These are phyloP conservation scores for Peltaster fructicola DNA, from an alignment of 2,329 filamentous ascomycete species.

Conservation along the genomic window DNA sequence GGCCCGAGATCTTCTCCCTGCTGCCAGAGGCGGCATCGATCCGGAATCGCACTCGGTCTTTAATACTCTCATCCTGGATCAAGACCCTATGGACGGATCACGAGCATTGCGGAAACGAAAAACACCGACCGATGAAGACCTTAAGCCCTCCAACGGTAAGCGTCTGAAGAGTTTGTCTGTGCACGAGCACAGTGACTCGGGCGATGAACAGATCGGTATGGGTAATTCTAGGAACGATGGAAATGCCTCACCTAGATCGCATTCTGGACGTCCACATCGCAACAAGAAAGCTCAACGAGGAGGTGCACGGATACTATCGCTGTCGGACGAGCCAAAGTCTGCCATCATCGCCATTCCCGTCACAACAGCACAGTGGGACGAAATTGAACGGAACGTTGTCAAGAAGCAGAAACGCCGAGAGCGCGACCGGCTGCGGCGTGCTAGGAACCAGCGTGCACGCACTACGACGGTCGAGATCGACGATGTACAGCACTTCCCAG, in stretches of 20 bases:
- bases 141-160: slow-evolving; percentile 22
- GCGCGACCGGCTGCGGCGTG: slow-evolving; percentile 23
- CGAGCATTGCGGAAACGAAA: slow-evolving; percentile 66
- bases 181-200: too few relatives aligned
- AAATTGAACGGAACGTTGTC: slow-evolving; percentile 24
- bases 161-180: slow-evolving; percentile 24
- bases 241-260: slow-evolving; percentile 15
- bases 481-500: slow-evolving; percentile 33
- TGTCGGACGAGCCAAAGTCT: slow-evolving; percentile 21
- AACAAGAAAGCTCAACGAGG: slow-evolving; percentile 31
- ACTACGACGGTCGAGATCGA: slow-evolving; percentile 22
- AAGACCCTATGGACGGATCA: slow-evolving; percentile 58
- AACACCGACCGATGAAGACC: slow-evolving; percentile 47
- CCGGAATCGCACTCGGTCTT: slow-evolving; percentile 63
- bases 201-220: slow-evolving; percentile 5
- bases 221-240: slow-evolving; percentile 8
- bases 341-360: slow-evolving; percentile 35
- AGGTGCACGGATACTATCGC: slow-evolving; percentile 14
- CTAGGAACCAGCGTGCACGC: slow-evolving; percentile 29
- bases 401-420: slow-evolving; percentile 35
- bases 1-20: slow-evolving; percentile 49
- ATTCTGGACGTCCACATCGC: slow-evolving; percentile 34
- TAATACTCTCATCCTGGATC: slow-evolving; percentile 52
- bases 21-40: slow-evolving; percentile 44
- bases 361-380: slow-evolving; percentile 18